Evolutionary conservation across 2,329 filamentous ascomycete species (phyloP).

Genomic region (Nigrospora osmanthi): DNA sequence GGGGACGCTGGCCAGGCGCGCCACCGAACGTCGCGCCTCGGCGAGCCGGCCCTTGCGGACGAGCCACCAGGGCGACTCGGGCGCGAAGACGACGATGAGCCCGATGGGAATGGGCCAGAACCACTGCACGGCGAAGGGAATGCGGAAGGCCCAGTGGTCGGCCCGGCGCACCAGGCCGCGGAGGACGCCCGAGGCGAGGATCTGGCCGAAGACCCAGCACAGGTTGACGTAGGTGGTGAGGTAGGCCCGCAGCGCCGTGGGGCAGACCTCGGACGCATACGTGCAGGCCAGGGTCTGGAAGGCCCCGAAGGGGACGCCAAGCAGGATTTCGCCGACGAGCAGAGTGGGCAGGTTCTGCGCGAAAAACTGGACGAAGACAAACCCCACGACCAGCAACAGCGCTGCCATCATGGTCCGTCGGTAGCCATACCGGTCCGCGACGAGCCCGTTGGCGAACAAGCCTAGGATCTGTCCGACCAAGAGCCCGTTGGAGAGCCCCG

Average conservation of each 20-base stretch:
- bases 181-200: constrained; percentile 27
- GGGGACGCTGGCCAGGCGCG: constrained; percentile 13
- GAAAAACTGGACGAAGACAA: constrained; percentile 30
- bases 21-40: constrained; percentile 19
- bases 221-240: constrained; percentile 29
- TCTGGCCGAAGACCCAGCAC: constrained; percentile 32
- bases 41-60: constrained; percentile 11
- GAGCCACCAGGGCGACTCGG: constrained; percentile 7
- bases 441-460: constrained; percentile 27
- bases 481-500: constrained; percentile 19
- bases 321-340: constrained; percentile 24
- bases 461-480: constrained; percentile 31
- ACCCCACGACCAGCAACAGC: constrained; percentile 20
- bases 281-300: constrained; percentile 26
- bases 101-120: constrained; percentile 20
- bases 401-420: constrained; percentile 25
- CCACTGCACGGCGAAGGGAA: constrained; percentile 32
- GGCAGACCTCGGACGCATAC: constrained; percentile 28
- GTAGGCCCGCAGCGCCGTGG: constrained; percentile 27
- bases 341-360: constrained; percentile 18
- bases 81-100: constrained; percentile 2
- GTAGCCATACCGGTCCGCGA: constrained; percentile 26
- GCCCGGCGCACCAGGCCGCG: constrained; percentile 19
- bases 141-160: constrained; percentile 27
- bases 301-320: constrained; percentile 24